These are phyloP conservation scores for Gossypium australe DNA, from an alignment of 345 rosid species.

Conservation along the genomic window DNA sequence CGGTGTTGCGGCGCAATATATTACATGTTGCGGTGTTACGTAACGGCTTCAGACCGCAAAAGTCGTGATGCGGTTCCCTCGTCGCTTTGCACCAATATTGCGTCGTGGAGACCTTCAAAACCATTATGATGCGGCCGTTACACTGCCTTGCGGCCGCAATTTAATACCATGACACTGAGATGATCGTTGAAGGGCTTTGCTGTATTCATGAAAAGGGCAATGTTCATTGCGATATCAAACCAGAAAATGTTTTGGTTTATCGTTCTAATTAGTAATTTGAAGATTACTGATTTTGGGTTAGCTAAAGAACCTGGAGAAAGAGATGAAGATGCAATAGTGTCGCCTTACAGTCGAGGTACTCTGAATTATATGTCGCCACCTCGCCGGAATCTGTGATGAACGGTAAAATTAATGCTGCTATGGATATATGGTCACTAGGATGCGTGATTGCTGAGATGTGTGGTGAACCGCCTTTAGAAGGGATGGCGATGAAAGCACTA, in stretches of 20 bases:
- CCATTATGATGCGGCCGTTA: accelerated
- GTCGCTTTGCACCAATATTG: too few species aligned
- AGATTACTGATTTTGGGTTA: not conserved
- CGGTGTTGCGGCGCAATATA: too few species aligned
- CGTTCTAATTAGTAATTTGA: not conserved
- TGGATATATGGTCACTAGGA: not conserved
- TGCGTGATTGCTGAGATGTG: not conserved
- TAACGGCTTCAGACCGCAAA: too few species aligned
- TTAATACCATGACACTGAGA: not conserved
- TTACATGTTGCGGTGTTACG: too few species aligned
- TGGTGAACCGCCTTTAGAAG: not conserved
- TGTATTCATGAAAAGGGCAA: not conserved
- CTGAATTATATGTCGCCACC: not conserved
- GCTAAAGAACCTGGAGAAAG: not conserved
- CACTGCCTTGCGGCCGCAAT: too few species aligned
- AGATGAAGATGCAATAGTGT: not conserved
- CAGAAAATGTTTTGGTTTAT: not conserved
- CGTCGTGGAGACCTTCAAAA: too few species aligned
- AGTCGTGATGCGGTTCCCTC: too few species aligned
- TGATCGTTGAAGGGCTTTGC: not conserved
- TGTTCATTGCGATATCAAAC: not conserved
- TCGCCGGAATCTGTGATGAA: not conserved
- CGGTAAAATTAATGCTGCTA: not conserved
- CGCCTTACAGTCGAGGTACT: not conserved
- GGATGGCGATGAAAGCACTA: not conserved